phyloP scores from a whole-genome alignment of 306 rosid genomes.

The Parietaria judaica region DNA sequence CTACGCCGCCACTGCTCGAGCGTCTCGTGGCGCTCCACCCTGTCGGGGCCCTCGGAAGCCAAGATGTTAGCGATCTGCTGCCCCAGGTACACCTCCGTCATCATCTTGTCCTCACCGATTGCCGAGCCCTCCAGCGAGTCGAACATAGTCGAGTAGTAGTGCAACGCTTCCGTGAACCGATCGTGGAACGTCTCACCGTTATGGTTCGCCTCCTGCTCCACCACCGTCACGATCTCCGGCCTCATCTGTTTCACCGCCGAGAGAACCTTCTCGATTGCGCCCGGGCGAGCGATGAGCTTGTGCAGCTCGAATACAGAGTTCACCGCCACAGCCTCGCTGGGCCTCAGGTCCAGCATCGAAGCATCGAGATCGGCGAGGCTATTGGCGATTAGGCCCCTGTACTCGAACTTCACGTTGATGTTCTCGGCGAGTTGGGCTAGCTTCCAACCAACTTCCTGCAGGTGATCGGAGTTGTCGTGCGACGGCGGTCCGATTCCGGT shows the following conservation, averaged over 20 bases:
- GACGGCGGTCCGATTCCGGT: conserved; percentile 95
- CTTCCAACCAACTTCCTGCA: conserved; percentile 89
- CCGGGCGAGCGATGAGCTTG: conserved; percentile 61
- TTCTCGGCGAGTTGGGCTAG: conserved; percentile 75
- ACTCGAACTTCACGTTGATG: conserved; percentile 67
- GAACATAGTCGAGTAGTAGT: conserved; percentile 84
- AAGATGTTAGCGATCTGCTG: conserved; percentile 87
- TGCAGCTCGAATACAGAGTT: conserved; percentile 89
- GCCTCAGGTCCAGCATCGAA: conserved; percentile 72
- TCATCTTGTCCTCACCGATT: conserved; percentile 44
- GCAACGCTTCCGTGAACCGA: conserved; percentile 86
- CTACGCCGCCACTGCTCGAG: conserved; percentile 66
- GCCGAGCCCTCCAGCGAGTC: conserved; percentile 84
- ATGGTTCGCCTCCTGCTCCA: conserved; percentile 83
- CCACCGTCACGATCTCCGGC: conserved; percentile 80
- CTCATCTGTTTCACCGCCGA: conserved; percentile 55
- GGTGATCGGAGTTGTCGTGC: conserved; percentile 65
- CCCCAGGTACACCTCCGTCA: conserved; percentile 85
- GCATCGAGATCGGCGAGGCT: conserved; percentile 84
- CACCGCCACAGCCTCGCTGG: conserved; percentile 70
- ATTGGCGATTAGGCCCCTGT: conserved; percentile 73
- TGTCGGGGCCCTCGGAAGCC: conserved; percentile 75
- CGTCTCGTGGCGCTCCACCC: conserved; percentile 82
- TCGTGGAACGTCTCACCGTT: conserved; percentile 57
- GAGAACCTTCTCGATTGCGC: conserved; percentile 73